phyloP scores from a whole-genome alignment of 805 yeast species.

The Candida qinlingensis region DNA sequence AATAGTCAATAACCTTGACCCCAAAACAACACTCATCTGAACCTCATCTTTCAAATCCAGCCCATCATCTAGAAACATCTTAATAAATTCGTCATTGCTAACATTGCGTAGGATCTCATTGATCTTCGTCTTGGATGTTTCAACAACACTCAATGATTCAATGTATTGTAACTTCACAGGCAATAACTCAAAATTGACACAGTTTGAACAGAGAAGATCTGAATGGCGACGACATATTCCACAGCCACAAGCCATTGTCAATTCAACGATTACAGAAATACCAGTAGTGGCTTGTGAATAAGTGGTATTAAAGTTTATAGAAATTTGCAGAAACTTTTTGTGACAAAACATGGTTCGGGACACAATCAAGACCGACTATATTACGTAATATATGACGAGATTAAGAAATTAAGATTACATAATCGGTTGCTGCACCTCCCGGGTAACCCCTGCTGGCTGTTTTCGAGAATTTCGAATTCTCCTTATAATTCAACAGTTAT shows the following conservation, averaged over 20 bases:
- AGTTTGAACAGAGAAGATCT: slow-evolving; percentile 10
- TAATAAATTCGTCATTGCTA: slow-evolving; percentile 12
- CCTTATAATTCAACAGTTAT: too few relatives aligned
- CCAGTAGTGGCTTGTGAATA: not conserved
- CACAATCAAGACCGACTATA: too few relatives aligned
- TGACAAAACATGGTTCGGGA: too few relatives aligned
- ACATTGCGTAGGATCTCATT: slow-evolving; percentile 13
- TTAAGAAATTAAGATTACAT: too few relatives aligned
- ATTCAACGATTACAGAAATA: not conserved
- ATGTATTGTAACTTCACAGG: slow-evolving; percentile 15
- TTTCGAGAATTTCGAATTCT: too few relatives aligned
- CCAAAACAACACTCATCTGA: slow-evolving; percentile 18
- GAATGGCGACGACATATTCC: not conserved
- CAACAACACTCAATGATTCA: slow-evolving; percentile 5
- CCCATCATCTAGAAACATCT: slow-evolving; percentile 7
- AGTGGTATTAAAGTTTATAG: too few relatives aligned
- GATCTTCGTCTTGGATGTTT: slow-evolving; percentile 6
- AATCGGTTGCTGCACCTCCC: too few relatives aligned
- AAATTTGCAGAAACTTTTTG: too few relatives aligned
- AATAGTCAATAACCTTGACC: slow-evolving; percentile 20
- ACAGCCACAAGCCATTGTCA: slow-evolving; percentile 2
- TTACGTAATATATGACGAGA: too few relatives aligned
- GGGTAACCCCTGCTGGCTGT: too few relatives aligned
- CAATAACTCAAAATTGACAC: slow-evolving; percentile 12
- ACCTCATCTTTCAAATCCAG: slow-evolving; percentile 1